phyloP scores from a whole-genome alignment of 257 asterid genomes.

The Petrea volubilis region DNA sequence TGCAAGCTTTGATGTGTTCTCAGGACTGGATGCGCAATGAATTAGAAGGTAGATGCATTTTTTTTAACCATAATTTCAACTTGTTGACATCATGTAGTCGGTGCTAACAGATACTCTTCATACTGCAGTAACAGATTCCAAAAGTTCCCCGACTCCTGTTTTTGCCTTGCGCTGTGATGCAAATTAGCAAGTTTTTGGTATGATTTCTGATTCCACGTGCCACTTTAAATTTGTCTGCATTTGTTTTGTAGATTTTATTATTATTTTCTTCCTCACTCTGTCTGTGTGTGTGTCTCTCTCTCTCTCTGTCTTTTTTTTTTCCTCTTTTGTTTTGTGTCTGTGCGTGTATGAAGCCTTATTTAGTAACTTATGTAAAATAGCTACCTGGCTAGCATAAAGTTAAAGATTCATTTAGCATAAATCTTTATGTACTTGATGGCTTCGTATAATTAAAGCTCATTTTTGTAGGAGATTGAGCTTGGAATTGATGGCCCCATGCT shows the following conservation, averaged over 20 bases:
- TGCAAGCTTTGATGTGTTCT: slow-evolving; percentile 86
- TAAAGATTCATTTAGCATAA: background rate
- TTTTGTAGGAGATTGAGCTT: slow-evolving; percentile 2
- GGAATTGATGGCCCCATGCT: slow-evolving; percentile 21
- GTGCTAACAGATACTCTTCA: slow-evolving; percentile 22
- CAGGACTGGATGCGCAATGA: slow-evolving; percentile 82
- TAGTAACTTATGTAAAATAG: background rate
- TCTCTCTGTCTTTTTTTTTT: background rate
- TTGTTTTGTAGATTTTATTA: slow-evolving; percentile 8
- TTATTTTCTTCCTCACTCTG: background rate
- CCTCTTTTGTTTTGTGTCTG: no score
- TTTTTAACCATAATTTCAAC: slow-evolving; percentile 5
- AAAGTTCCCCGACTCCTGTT: slow-evolving; percentile 25
- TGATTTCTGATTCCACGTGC: slow-evolving; percentile 16
- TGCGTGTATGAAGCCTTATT: background rate
- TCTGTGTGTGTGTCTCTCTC: no score
- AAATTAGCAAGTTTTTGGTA: slow-evolving; percentile 31
- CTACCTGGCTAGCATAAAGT: background rate
- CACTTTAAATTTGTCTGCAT: background rate
- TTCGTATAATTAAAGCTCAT: background rate
- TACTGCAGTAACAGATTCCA: slow-evolving; percentile 37
- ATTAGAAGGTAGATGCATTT: slow-evolving; percentile 53
- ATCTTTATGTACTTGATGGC: slow-evolving; percentile 3
- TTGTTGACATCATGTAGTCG: background rate
- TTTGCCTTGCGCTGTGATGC: slow-evolving; percentile 41